phyloP scores from a whole-genome alignment of 2,329 filamentous ascomycete species.

The Microdochium bolleyi region DNA sequence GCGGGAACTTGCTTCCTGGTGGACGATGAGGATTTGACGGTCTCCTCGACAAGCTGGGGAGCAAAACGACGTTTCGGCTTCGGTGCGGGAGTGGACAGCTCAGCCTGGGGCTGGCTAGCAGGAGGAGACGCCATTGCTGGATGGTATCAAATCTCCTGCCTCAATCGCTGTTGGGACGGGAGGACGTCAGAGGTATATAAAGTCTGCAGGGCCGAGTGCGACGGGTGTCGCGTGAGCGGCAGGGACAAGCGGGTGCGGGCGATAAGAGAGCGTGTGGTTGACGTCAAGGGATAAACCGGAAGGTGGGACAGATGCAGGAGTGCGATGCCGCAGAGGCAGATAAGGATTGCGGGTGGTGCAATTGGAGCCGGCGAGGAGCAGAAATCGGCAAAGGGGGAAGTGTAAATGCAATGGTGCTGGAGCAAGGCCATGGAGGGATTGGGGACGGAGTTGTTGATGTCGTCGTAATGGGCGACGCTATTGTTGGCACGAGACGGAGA shows the following conservation, averaged over 20 bases:
- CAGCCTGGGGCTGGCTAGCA: background rate
- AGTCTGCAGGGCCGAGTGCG: no score
- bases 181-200: no score
- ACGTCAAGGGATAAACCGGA: background rate
- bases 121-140: background rate
- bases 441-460: no score
- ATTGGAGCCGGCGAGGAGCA: background rate
- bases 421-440: no score
- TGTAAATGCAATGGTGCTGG: no score
- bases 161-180: background rate
- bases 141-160: background rate
- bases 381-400: background rate
- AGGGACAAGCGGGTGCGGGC: no score
- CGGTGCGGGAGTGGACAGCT: constrained; percentile 4
- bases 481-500: background rate
- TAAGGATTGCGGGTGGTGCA: background rate
- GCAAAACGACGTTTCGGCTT: constrained; percentile 21
- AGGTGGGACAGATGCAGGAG: background rate
- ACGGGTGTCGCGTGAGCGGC: no score
- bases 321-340: background rate
- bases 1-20: constrained; percentile 9
- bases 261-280: no score
- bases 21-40: constrained; percentile 16
- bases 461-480: no score
- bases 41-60: constrained; percentile 24